Evolutionary conservation across 768 basidiomycete genomes (phyloP).

Genomic region (Cyclocybe cylindracea): DNA sequence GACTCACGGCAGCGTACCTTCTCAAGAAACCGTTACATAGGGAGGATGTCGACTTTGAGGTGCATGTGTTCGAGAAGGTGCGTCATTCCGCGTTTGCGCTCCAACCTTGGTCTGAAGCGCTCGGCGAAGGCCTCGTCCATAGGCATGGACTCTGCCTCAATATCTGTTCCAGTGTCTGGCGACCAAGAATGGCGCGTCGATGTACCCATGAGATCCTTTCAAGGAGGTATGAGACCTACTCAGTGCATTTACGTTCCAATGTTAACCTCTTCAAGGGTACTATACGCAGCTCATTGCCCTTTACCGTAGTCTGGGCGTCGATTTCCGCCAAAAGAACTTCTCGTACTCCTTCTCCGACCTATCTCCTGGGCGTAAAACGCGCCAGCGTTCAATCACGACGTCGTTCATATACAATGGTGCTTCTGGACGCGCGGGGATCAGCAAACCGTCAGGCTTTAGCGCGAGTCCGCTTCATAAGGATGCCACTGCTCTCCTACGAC

Average conservation of each 20-base stretch:
- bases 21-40: constrained; percentile 37
- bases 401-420: constrained; percentile 68
- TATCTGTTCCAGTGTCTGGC: constrained; percentile 42
- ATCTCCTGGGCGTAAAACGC: constrained; percentile 16
- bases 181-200: constrained; percentile 58
- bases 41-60: constrained; percentile 52
- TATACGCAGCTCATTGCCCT: constrained; percentile 70
- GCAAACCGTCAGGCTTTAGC: constrained; percentile 43
- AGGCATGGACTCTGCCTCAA: constrained; percentile 71
- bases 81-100: constrained; percentile 13
- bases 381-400: constrained; percentile 36
- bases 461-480: constrained; percentile 4
- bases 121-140: constrained; percentile 46
- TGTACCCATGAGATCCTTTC: constrained; percentile 82
- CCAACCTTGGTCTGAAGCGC: neutral
- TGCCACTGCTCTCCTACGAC: neutral
- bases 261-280: constrained; percentile 50
- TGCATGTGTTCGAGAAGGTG: constrained; percentile 78
- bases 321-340: constrained; percentile 58
- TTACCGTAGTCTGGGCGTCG: constrained; percentile 61
- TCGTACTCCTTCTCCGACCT: constrained; percentile 72
- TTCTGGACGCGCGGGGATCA: constrained; percentile 53
- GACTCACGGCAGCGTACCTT: constrained; percentile 67
- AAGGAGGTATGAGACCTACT: constrained; percentile 56
- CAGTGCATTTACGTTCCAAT: neutral